Conservation (phyloP, 495 filamentous ascomycete genomes). For the Hyaloscypha variabilis region DNA sequence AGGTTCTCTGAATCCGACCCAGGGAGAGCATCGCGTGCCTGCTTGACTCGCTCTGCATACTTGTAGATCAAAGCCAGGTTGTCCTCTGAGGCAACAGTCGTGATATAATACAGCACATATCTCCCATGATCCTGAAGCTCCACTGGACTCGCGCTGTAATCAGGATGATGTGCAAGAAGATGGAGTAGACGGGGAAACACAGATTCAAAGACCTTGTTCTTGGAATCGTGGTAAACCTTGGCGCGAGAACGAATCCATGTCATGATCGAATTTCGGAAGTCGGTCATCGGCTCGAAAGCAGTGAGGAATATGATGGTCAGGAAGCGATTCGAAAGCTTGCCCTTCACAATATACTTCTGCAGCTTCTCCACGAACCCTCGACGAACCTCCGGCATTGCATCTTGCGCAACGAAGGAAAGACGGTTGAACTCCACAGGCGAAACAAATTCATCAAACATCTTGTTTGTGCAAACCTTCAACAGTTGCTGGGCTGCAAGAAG, state of each 20-base stretch:
- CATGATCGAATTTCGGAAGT: conserved; percentile 69
- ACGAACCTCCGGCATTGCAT: conserved; percentile 71
- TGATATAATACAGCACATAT: conserved; percentile 90
- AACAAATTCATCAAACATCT: conserved; percentile 77
- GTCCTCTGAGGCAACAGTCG: conserved; percentile 76
- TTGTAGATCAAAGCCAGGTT: conserved; percentile 91
- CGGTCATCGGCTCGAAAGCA: conserved; percentile 79
- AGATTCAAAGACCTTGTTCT: conserved; percentile 73
- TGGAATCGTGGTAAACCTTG: conserved; percentile 49
- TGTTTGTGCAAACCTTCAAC: conserved; percentile 78
- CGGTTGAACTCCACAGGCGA: conserved; percentile 73
- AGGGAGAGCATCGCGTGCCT: conserved; percentile 77
- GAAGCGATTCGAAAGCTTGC: conserved; percentile 73
- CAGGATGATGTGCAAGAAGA: conserved; percentile 91
- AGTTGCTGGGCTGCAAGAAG: conserved; percentile 80
- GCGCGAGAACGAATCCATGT: conserved; percentile 89
- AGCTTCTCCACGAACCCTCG: conserved; percentile 77
- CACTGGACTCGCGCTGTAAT: conserved; percentile 70
- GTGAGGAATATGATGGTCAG: conserved; percentile 87
- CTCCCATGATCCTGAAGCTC: conserved; percentile 78
- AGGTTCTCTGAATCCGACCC: conserved; percentile 63
- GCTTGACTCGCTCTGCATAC: conserved; percentile 90
- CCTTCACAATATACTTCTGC: conserved; percentile 78
- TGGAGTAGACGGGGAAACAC: conserved; percentile 85
- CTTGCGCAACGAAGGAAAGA: conserved; percentile 79